Percentiles rank a stretch among this genome's conserved stretches.
Conservation (phyloP, 2,329 filamentous ascomycete species). For the Claviceps sp. region DNA sequence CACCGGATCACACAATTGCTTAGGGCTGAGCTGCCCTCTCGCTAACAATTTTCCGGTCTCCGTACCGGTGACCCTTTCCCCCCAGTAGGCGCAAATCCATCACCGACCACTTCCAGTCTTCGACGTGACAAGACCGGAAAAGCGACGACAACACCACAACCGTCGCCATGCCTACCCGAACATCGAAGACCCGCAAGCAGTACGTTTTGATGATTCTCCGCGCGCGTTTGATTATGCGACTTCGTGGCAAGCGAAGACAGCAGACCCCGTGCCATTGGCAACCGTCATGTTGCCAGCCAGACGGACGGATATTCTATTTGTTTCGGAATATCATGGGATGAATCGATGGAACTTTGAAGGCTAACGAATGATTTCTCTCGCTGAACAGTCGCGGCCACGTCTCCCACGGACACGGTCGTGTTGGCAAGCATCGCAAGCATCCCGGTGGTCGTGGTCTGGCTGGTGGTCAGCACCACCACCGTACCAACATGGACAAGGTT, state of each 20-base stretch:
- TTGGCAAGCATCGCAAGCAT: constrained; percentile 97
- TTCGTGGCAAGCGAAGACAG: constrained; percentile 3
- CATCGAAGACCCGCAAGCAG: constrained; percentile 67
- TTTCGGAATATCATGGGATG: background rate
- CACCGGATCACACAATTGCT: constrained; percentile 6
- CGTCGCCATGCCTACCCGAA: constrained; percentile 59
- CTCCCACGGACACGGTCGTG: constrained; percentile 92
- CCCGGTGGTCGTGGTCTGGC: constrained; percentile 75
- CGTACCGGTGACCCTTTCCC: constrained; percentile 13
- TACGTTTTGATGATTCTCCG: constrained; percentile 31
- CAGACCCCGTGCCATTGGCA: constrained; percentile 4
- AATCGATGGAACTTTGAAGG: background rate
- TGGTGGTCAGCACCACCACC: constrained; percentile 91
- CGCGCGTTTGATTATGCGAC: background rate
- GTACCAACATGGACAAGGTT: constrained; percentile 57
- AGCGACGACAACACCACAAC: constrained; percentile 31
- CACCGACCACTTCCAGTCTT: constrained; percentile 22
- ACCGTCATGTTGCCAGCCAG: constrained; percentile 11
- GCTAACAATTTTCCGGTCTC: constrained; percentile 22
- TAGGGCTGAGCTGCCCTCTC: constrained; percentile 31
- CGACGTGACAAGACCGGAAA: constrained; percentile 24
- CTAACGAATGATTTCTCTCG: background rate
- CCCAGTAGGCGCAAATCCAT: constrained; percentile 24
- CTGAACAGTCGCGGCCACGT: constrained; percentile 79
- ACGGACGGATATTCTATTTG: background rate